These are phyloP conservation scores for Paecilomyces sp. DNA, from an alignment of 2,329 filamentous ascomycete genomes.

Conservation along the genomic window DNA sequence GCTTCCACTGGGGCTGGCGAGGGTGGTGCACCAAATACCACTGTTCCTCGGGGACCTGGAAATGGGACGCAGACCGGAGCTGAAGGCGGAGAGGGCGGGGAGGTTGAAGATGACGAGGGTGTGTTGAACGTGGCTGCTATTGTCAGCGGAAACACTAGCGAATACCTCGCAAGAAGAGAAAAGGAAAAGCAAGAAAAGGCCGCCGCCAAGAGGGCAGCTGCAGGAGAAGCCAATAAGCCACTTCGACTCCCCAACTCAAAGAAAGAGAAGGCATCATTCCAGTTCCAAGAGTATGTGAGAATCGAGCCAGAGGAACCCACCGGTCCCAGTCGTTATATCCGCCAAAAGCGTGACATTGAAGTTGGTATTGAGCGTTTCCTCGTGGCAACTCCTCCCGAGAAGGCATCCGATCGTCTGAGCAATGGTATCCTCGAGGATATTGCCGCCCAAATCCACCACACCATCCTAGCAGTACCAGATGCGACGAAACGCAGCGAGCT, in stretches of 20 bases:
- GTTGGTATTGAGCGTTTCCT: slow-evolving; percentile 57
- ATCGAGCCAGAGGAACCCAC: slow-evolving; percentile 42
- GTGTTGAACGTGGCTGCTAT: slow-evolving; percentile 60
- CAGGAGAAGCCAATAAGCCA: slow-evolving; percentile 41
- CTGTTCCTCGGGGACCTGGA: slow-evolving; percentile 47
- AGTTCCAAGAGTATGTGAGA: slow-evolving; percentile 53
- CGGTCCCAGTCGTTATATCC: slow-evolving; percentile 43
- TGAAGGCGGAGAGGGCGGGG: slow-evolving; percentile 35
- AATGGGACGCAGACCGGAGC: slow-evolving; percentile 48
- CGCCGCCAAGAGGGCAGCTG: slow-evolving; percentile 45
- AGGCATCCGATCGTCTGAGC: slow-evolving; percentile 23
- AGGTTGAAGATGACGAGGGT: slow-evolving; percentile 51
- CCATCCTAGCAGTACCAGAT: slow-evolving; percentile 75
- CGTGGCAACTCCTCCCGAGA: slow-evolving; percentile 39
- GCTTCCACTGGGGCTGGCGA: slow-evolving; percentile 47
- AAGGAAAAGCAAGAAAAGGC: slow-evolving; percentile 55
- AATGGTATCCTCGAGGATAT: slow-evolving; percentile 74
- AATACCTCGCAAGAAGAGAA: slow-evolving; percentile 56
- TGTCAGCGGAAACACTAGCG: slow-evolving; percentile 56
- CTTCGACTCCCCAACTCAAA: slow-evolving; percentile 52
- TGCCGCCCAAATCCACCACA: slow-evolving; percentile 73
- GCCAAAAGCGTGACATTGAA: slow-evolving; percentile 50
- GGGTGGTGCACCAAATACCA: slow-evolving; percentile 32
- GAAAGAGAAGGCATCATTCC: slow-evolving; percentile 51
- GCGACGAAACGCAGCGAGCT: slow-evolving; percentile 75